Base-by-base conservation (phyloP, 2,329 filamentous ascomycete species). In the Talaromyces sp. region DNA sequence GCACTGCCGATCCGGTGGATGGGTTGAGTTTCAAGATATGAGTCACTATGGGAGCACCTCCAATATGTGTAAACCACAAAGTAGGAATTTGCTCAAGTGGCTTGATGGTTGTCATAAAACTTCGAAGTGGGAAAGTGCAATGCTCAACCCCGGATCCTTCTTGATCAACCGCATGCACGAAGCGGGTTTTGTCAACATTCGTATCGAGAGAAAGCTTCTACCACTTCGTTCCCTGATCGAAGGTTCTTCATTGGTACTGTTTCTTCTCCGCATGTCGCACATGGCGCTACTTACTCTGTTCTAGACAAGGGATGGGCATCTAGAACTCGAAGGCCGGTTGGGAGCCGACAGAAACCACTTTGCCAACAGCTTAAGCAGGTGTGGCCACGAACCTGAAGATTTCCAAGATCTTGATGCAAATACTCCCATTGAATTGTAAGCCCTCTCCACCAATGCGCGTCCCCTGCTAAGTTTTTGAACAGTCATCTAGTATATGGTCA, bases 31-130 rank as follows among this genome's bases (percentile, higher is more conserved):
- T 17, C 61, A 61, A 35, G 61, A 63, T n/a, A 55, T 55, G 29
- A 38, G 54, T 24, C 43, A 46, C 4, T 46, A 19, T 46, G 3
- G n/a, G 19, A 24, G n/a, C 21, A 11, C 43, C 9, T 38, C 26
- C 56, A 17, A 46, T 53, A 21, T 60, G 41, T 17, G 14, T 8
- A 19, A 41, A 41, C 35, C 55, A 55, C 32, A 2, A 31, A 24
- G 21, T 14, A 43, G 27, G 11, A 14, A 7, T 43, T 11, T 59
- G 69, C 50, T 56, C 73, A 29, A 68, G 69, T 46, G 24, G 19
- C 21, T 31, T 31, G n/a, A 38, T 53, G 31, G 32, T 27, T 53
- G 31, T 3, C 19, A 26, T 21, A 32, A 49, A 9, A 35, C 32
- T 14, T 38, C 10, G 21, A 43, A 46, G 21, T 24, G n/a, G 14